Conservation (phyloP, 2,329 filamentous ascomycete genomes). For the Aureobasidium sp. region DNA sequence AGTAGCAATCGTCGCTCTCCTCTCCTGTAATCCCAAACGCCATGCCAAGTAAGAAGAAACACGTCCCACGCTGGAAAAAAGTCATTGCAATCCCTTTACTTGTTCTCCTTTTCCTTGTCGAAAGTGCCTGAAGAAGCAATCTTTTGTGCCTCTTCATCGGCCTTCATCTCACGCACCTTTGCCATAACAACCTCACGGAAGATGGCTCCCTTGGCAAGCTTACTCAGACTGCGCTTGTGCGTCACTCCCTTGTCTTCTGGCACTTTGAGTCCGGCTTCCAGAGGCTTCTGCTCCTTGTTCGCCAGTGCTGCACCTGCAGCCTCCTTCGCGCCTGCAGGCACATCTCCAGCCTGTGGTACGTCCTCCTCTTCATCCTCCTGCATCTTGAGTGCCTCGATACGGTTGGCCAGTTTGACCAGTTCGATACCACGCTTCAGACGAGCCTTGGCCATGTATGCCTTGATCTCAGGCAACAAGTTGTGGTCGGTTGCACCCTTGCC, state of each 20-base stretch:
- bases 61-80: background rate
- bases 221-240: slow-evolving; percentile 47
- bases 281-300: slow-evolving; percentile 19
- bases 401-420: slow-evolving; percentile 89
- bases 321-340: slow-evolving; percentile 54
- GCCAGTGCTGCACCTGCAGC: slow-evolving; percentile 42
- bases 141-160: slow-evolving; percentile 56
- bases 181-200: slow-evolving; percentile 92
- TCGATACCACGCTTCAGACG: slow-evolving; percentile 90
- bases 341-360: slow-evolving; percentile 45
- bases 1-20: background rate
- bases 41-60: background rate
- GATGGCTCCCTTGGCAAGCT: slow-evolving; percentile 60
- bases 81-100: background rate
- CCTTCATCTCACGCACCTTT: slow-evolving; percentile 88
- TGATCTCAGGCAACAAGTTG: slow-evolving; percentile 95
- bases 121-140: background rate
- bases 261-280: slow-evolving; percentile 15
- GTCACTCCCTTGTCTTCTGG: slow-evolving; percentile 21
- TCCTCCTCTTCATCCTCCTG: slow-evolving; percentile 81
- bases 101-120: background rate
- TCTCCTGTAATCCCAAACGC: slow-evolving; percentile 1
- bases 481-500: slow-evolving; percentile 89
- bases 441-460: slow-evolving; percentile 83
- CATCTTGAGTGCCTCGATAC: slow-evolving; percentile 89